Conservation (phyloP, 495 filamentous ascomycete genomes). For the Thozetella sp. region DNA sequence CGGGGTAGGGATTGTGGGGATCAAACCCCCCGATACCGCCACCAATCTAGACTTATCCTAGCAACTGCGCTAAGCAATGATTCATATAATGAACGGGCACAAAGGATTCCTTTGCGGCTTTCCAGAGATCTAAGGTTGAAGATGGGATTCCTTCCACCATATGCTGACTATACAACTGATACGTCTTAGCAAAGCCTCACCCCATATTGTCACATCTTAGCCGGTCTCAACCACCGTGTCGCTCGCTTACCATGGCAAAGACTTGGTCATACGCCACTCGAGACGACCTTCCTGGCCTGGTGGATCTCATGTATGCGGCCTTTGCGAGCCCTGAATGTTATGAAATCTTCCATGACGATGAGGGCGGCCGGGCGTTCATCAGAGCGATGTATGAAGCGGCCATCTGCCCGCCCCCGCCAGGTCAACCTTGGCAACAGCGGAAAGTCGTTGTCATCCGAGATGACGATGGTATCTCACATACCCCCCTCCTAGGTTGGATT, state of each 20-base stretch:
- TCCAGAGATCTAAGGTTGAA: too few species aligned
- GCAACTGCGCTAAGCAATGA: too few species aligned
- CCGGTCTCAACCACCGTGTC: not conserved
- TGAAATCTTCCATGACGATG: not conserved
- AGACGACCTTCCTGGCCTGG: not conserved
- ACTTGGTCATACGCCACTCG: not conserved
- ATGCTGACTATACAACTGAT: too few species aligned
- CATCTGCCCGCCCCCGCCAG: not conserved
- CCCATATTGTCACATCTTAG: not conserved
- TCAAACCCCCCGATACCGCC: too few species aligned
- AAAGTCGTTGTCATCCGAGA: not conserved
- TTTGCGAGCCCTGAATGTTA: not conserved
- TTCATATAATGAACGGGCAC: too few species aligned
- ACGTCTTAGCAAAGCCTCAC: too few species aligned
- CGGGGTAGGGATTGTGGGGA: too few species aligned
- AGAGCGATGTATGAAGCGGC: not conserved
- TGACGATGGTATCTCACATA: not conserved
- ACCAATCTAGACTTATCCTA: too few species aligned
- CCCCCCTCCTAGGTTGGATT: too few species aligned
- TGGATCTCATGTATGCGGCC: not conserved
- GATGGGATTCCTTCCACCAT: too few species aligned
- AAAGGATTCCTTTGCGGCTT: too few species aligned
- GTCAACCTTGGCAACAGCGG: not conserved
- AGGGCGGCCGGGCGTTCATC: not conserved
- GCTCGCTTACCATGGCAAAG: not conserved